phyloP scores from a whole-genome alignment of 2,329 filamentous ascomycete genomes.

The Elsinoe fawcettii region DNA sequence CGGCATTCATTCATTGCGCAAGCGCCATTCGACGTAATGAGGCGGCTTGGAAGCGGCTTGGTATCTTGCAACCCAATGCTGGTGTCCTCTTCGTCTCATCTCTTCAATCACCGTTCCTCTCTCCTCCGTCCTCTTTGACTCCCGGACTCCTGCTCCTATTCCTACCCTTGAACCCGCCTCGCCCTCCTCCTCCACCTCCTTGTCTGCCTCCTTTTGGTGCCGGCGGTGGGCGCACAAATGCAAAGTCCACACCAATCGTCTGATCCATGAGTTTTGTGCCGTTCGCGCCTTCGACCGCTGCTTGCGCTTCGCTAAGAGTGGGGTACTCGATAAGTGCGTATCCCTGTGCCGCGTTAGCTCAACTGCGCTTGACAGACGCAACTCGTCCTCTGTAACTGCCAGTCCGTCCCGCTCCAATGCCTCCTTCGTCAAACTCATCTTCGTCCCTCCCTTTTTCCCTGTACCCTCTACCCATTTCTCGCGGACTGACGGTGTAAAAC shows the following conservation, averaged over 20 bases:
- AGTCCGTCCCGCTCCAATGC: too few relatives aligned
- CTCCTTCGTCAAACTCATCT: too few relatives aligned
- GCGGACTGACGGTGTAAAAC: too few relatives aligned
- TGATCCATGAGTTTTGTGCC: slow-evolving; percentile 72
- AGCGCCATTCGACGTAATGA: neutral
- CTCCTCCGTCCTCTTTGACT: slow-evolving; percentile 27
- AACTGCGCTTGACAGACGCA: neutral
- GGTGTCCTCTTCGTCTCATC: neutral
- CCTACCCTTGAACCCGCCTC: slow-evolving; percentile 23
- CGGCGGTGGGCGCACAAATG: slow-evolving; percentile 72
- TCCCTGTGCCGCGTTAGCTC: slow-evolving; percentile 45
- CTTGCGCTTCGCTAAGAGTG: slow-evolving; percentile 68
- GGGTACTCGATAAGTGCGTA: slow-evolving; percentile 81
- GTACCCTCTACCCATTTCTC: too few relatives aligned
- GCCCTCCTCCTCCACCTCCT: slow-evolving; percentile 26
- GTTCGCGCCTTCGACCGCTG: slow-evolving; percentile 75
- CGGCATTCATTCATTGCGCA: neutral
- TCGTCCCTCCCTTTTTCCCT: too few relatives aligned
- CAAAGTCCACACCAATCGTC: slow-evolving; percentile 73
- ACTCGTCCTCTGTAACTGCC: neutral
- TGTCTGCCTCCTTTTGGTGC: slow-evolving; percentile 27
- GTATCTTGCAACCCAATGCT: neutral
- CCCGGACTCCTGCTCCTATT: slow-evolving; percentile 39
- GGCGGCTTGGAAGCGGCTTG: neutral
- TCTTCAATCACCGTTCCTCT: slow-evolving; percentile 21